Evolutionary conservation across 176 grass and related monocot species (phyloP), one percentile per base, ranked within the genome.

Genomic region (Bolboschoenus planiculmis): DNA sequence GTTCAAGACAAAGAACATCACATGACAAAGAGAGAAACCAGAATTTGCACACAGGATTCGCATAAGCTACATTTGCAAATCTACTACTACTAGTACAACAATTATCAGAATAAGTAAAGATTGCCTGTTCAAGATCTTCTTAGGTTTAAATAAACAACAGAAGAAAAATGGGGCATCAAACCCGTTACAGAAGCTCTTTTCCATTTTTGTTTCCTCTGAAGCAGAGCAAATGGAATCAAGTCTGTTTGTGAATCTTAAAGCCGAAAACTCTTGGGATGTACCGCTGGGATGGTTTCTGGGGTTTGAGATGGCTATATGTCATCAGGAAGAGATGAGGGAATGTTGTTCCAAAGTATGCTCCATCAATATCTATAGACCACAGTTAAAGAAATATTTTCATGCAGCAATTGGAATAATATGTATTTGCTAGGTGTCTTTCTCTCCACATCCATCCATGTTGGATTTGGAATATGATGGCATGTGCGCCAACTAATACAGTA

Each of bases 241-340:
- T 92, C 0, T 84, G 78, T 87, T 91, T 97, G 85, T 95, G 90
- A 87, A 95, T 83, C 83, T 93, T 98, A 82, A 93, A 98, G 33
- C 95, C 95, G 18, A 95, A 98, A 30, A 98, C 92, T 85, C 84
- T 84, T 30, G 95, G 92, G 53, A 85, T 82, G 71, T 95, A 98
- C 44, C 88, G 87, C 83, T 95, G 95, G 0, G 89, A 86, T 24
- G 90, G 95, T 90, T 93, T 98, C 78, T 93, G 95, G 0, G 95
- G 95, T 59, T 98, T 98, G 50, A 98, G 81, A 46, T 98, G 95
- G 6, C 87, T 90, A 47, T 98, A 95, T 36, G 92, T 91, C 95
- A 98, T 98, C 89, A 95, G 83, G 83, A 98, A 98, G 64, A 98
- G 85, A 80, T 98, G 92, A 7, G 95, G 92, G 20, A 98, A 98